Base-by-base conservation (phyloP, 306 rosid species). In the Ammopiptanthus mongolicus region DNA sequence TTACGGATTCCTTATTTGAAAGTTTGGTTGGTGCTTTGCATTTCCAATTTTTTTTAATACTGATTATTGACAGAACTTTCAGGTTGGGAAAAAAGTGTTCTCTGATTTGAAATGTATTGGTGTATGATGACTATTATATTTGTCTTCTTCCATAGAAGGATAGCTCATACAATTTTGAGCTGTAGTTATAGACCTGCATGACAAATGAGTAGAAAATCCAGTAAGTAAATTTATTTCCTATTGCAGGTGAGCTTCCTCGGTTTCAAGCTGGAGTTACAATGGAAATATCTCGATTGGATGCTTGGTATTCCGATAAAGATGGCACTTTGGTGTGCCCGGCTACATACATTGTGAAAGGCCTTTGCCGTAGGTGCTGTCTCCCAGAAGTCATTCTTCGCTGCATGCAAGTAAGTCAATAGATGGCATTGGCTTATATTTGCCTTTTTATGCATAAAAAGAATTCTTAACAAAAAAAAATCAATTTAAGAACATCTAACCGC, bases 331-430 rank as follows among this genome's bases (percentile, higher is more conserved):
- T 78, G 46, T 61, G 74, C 74, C 97, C 92, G 3, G 99, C 96
- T 56, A 83, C 91, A 41, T 89, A 86, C 86, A 86, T 92, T 60
- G 93, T 95, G 66, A 86, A 74, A 69, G 97, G 99, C 55, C 93
- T 95, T 29, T 95, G 99, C 78, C 96, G 90, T 58, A 86, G 91
- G 84, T 92, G 97, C 83, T 95, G 97, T 76, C 93, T 95, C 84
- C 93, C 99, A 0, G 99, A 95, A 86, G 71, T 88, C 80, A 83
- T 92, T 87, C 97, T 95, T 69, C 93, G 99, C 41, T 86, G 97
- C 82, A 85, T 92, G 97, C 97, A 95, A 87, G 99, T 92, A 84
- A 84, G 88, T 70, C 65, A 67, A 56, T n/a, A 13, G 34, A 36
- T 60, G 39, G 47, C 31, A 53, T 68, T 47, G 69, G 64, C 48